These are phyloP conservation scores for Amphicarpaea edgeworthii DNA, from an alignment of 306 rosid genomes.

Conservation along the genomic window DNA sequence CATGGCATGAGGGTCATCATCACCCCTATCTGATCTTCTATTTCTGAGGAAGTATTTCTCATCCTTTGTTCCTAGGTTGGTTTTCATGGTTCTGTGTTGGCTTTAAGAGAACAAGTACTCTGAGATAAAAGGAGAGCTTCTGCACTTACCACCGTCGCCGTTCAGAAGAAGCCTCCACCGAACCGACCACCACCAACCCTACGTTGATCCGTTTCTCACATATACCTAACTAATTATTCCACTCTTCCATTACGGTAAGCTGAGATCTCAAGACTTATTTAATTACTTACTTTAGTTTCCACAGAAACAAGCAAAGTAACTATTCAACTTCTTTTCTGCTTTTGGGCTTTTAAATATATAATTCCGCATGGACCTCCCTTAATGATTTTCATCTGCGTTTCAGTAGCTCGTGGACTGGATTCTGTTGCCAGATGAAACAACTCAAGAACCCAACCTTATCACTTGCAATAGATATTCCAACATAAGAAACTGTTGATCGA, in stretches of 20 bases:
- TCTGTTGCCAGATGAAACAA: constrained; percentile 13
- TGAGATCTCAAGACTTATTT: constrained; percentile 4
- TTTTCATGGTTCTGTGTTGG: constrained; percentile 63
- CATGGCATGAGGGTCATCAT: constrained; percentile 71
- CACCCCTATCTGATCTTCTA: constrained; percentile 72
- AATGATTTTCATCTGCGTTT: constrained; percentile 30
- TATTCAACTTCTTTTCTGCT: constrained; percentile 2
- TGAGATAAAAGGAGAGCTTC: constrained; percentile 41
- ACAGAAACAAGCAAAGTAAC: constrained; percentile 27
- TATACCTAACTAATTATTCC: constrained; percentile 21
- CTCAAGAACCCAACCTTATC: not conserved
- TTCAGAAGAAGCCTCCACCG: not conserved
- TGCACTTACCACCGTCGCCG: constrained; percentile 31
- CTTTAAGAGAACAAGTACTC: constrained; percentile 57
- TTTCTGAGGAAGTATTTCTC: constrained; percentile 65
- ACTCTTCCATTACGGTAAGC: constrained; percentile 41
- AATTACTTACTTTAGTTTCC: constrained; percentile 32
- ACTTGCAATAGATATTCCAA: not conserved
- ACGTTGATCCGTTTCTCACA: not conserved
- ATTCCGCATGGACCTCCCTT: not conserved
- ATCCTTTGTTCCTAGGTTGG: constrained; percentile 64
- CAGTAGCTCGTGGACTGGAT: not conserved
- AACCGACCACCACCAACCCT: not conserved
- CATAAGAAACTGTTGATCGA: not conserved
- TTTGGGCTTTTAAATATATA: constrained; percentile 9